A percentile compares a stretch with the other conserved stretches of the same genome.
Conservation (phyloP, 768 basidiomycete species). For the Trichaptum fuscoviolaceum region DNA sequence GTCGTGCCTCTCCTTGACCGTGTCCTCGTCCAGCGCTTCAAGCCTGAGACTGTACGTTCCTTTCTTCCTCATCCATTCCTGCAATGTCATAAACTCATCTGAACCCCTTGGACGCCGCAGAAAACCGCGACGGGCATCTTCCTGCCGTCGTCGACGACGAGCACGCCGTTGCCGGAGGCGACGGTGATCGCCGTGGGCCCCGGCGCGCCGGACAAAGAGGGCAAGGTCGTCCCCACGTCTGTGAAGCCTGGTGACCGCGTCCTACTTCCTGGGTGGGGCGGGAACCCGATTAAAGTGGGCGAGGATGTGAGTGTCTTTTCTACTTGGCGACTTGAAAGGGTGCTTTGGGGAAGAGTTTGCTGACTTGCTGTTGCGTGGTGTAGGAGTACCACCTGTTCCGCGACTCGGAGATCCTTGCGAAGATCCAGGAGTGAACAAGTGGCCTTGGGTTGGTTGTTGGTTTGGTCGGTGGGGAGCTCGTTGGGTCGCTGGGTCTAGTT, state of each 20-base stretch:
- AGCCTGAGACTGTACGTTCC: slow-evolving; percentile 82
- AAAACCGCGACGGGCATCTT: slow-evolving; percentile 98
- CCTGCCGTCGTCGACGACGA: slow-evolving; percentile 87
- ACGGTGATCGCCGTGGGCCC: slow-evolving; percentile 95
- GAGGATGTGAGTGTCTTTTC: slow-evolving; percentile 68
- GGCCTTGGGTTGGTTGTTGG: not conserved
- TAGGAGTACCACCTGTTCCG: slow-evolving; percentile 95
- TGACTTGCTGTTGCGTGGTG: slow-evolving; percentile 8
- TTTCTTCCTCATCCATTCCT: slow-evolving; percentile 1
- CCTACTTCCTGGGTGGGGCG: slow-evolving; percentile 94
- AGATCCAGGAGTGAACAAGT: slow-evolving; percentile 76
- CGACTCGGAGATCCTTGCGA: slow-evolving; percentile 92
- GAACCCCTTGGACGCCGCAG: slow-evolving; percentile 32
- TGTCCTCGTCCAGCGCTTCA: slow-evolving; percentile 95
- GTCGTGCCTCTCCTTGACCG: slow-evolving; percentile 91
- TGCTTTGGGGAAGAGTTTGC: not conserved
- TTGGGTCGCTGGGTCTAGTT: no score
- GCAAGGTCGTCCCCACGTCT: slow-evolving; percentile 60
- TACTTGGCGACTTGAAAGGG: slow-evolving; percentile 9
- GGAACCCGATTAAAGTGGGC: slow-evolving; percentile 91
- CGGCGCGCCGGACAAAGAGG: slow-evolving; percentile 87
- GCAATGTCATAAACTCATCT: not conserved
- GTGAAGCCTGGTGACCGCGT: slow-evolving; percentile 92
- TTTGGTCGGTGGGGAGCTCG: no score
- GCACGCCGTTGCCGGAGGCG: slow-evolving; percentile 87